A percentile compares a stretch with the other conserved stretches of the same genome.
Evolutionary conservation across 352 stramenopile genomes (phyloP).

Genomic region (Phytopythium mirpurense): DNA sequence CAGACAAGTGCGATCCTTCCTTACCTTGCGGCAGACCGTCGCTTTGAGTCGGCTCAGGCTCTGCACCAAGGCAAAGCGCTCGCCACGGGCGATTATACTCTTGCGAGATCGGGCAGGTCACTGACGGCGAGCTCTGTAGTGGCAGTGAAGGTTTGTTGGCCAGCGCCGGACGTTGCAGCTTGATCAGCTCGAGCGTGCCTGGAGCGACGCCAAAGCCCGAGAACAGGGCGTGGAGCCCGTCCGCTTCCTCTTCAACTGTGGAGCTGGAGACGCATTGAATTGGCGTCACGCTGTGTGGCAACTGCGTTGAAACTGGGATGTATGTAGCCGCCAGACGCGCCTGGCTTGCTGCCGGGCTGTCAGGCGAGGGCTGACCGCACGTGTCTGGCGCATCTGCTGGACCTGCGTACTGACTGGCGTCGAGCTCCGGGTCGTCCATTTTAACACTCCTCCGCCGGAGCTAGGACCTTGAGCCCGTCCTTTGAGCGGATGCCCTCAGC

Average conservation of each 20-base stretch:
- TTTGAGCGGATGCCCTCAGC: no score
- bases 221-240: slow-evolving; percentile 9
- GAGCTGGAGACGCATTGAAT: not conserved
- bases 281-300: not conserved
- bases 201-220: slow-evolving; percentile 17
- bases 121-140: slow-evolving; percentile 12
- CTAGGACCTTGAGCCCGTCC: not conserved
- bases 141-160: slow-evolving; percentile 15
- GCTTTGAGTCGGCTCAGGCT: not conserved
- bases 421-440: not conserved
- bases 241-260: not conserved
- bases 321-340: not conserved
- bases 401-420: not conserved
- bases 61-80: slow-evolving; percentile 12
- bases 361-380: not conserved
- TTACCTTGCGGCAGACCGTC: slow-evolving; percentile 11
- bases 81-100: slow-evolving; percentile 34
- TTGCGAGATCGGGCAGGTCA: slow-evolving; percentile 25
- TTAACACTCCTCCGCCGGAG: not conserved
- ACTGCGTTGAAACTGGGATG: not conserved
- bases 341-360: not conserved
- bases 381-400: not conserved
- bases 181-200: slow-evolving; percentile 19
- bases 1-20: not conserved
- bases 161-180: slow-evolving; percentile 15